phyloP scores from a whole-genome alignment of 1,139 yeast genomes.

The Blastobotrys elegans region DNA sequence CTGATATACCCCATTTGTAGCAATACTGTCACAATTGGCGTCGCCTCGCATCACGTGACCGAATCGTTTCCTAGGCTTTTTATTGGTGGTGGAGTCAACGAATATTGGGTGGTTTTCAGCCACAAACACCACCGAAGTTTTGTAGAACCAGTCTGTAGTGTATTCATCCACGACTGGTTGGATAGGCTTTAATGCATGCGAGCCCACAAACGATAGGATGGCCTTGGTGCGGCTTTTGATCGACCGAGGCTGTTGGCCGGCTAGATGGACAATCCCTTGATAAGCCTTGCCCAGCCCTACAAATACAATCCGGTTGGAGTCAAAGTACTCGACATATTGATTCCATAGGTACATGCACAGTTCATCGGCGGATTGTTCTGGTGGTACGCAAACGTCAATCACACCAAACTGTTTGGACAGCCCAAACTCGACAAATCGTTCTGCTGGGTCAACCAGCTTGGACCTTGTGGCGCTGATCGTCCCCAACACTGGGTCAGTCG shows the following conservation, averaged over 20 bases:
- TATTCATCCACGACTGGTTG: conserved; percentile 87
- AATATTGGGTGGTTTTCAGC: conserved; percentile 72
- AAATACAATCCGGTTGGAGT: conserved; percentile 65
- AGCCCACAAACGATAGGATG: conserved; percentile 57
- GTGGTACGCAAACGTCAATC: conserved; percentile 77
- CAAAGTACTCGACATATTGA: conserved; percentile 73
- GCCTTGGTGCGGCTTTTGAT: conserved; percentile 64
- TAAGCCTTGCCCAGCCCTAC: conserved; percentile 90
- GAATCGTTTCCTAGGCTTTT: conserved; percentile 80
- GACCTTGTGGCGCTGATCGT: conserved; percentile 68
- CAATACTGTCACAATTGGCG: conserved; percentile 15
- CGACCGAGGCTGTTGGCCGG: conserved; percentile 76
- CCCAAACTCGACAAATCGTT: conserved; percentile 57
- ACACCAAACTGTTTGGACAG: conserved; percentile 60
- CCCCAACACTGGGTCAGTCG: conserved; percentile 75
- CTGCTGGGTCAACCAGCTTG: conserved; percentile 56
- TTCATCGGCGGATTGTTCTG: conserved; percentile 38
- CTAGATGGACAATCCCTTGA: conserved; percentile 77
- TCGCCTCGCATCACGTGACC: conserved; percentile 75
- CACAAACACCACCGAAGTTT: conserved; percentile 78
- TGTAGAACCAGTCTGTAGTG: conserved; percentile 86
- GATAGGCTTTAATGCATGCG: conserved; percentile 63
- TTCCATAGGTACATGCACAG: conserved; percentile 82
- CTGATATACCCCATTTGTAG: conserved; percentile 64
- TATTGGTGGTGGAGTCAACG: conserved; percentile 52